Evolutionary conservation across 1,139 yeast genomes (phyloP), one percentile per base, ranked within the genome.

Genomic region (Taphrina betulina): DNA sequence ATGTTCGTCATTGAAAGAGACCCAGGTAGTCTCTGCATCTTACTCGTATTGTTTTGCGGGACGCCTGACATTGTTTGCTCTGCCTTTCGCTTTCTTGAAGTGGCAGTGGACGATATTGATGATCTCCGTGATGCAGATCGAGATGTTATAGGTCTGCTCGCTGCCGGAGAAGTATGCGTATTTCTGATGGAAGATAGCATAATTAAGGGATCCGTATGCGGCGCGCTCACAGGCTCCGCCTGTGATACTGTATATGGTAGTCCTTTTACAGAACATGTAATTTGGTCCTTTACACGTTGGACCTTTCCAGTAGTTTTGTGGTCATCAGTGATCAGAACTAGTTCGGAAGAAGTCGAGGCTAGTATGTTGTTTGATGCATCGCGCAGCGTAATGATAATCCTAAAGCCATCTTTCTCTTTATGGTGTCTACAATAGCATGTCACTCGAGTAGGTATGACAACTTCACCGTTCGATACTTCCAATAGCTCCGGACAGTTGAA

Each of bases 361-460:
- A 90, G 77, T 4, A 88, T 75, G 24, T 75, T 73, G 37, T 82
- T 85, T 8, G 72, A 67, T 57, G 73, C 67, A 68, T 90, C 81
- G 60, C 88, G 81, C 63, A 89, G 81, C 43, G 89, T 73, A 36
- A 90, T 73, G 64, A 78, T 77, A 37, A 48, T 53, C 14, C 44
- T 71, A 72, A 89, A 92, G 1, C 97, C 97, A 53, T 78, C 79
- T 26, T 82, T 74, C 61, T 90, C 95, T 63, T 81, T 81, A 70
- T 92, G 97, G 69, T 92, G 98, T 64, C 97, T 81, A 71, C 96
- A 90, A 69, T 92, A 92, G 69, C 98, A 92, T 7, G 92, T 92
- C 42, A 92, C 82, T 71, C 98, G 79, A 12, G 95, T 83, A 31
- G 90, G 83, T 28, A 92, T 72, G 57, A 86, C 95, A 56, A 90